Conservation (phyloP, 768 basidiomycete genomes). For the Termitomyces sp. region DNA sequence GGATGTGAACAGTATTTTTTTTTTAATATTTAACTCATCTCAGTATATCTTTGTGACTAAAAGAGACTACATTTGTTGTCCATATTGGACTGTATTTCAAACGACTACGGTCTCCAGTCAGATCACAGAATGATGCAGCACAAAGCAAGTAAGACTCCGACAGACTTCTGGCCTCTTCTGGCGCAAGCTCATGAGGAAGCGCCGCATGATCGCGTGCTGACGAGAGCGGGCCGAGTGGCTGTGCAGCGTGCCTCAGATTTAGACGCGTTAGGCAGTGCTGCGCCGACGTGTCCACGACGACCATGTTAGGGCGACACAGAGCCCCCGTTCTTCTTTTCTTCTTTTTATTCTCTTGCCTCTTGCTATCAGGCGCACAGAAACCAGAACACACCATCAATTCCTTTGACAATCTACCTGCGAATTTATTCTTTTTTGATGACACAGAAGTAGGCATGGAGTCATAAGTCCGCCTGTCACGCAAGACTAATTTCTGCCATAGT, state of each 20-base stretch:
- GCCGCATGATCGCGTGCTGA: too few relatives aligned
- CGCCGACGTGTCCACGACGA: conserved; percentile 20
- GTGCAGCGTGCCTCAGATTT: conserved; percentile 11
- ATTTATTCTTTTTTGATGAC: conserved; percentile 92
- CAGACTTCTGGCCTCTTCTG: too few relatives aligned
- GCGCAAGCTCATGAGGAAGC: too few relatives aligned
- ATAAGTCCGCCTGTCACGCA: not conserved
- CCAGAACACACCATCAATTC: conserved; percentile 46
- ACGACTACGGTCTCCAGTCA: too few relatives aligned
- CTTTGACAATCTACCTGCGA: conserved; percentile 72
- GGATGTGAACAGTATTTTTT: too few relatives aligned
- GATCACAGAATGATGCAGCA: too few relatives aligned
- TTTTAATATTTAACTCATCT: too few relatives aligned
- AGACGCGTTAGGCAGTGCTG: conserved; percentile 3
- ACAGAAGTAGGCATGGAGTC: conserved; percentile 56
- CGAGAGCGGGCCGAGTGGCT: too few relatives aligned
- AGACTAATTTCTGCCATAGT: conserved; percentile 23
- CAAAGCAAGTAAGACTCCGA: too few relatives aligned
- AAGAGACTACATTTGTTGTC: too few relatives aligned
- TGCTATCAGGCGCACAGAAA: conserved; percentile 30
- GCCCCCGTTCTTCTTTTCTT: conserved; percentile 16
- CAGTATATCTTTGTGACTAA: too few relatives aligned
- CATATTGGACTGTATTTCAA: too few relatives aligned
- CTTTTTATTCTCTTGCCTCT: conserved; percentile 14
- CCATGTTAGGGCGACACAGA: conserved; percentile 22